Conservation (phyloP, 2,329 filamentous ascomycete genomes). For the Aspergillus ochraceoroseus region DNA sequence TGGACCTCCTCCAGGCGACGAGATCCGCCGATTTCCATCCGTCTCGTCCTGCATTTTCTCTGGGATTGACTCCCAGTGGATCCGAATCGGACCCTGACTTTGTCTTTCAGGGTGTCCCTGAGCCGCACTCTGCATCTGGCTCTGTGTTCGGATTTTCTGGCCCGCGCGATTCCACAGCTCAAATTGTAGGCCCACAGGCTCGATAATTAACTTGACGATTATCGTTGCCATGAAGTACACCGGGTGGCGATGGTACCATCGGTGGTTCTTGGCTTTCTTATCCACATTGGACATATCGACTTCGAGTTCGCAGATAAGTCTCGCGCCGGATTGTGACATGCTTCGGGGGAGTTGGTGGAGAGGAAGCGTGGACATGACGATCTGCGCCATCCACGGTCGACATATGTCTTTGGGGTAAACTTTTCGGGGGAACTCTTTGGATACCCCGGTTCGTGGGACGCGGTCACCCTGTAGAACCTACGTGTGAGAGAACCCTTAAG, state of each 20-base stretch:
- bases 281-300: slow-evolving; percentile 9
- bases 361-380: slow-evolving; percentile 9
- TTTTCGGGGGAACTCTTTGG: slow-evolving; percentile 28
- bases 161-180: slow-evolving; percentile 7
- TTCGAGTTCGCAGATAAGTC: slow-evolving; percentile 10
- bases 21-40: too few species aligned
- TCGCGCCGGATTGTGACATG: slow-evolving; percentile 7
- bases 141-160: not conserved
- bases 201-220: slow-evolving; percentile 6
- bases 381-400: slow-evolving; percentile 3
- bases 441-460: slow-evolving; percentile 22
- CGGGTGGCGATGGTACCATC: slow-evolving; percentile 9
- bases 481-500: not conserved
- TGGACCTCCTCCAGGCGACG: not conserved
- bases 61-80: slow-evolving; percentile 6
- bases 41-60: slow-evolving; percentile 11
- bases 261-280: slow-evolving; percentile 11
- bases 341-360: slow-evolving; percentile 3
- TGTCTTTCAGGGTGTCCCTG: too few species aligned
- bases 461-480: slow-evolving; percentile 19
- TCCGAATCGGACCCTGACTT: slow-evolving; percentile 1
- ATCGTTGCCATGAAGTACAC: slow-evolving; percentile 10
- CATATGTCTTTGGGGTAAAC: slow-evolving; percentile 10
- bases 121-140: not conserved
- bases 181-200: slow-evolving; percentile 6